Percentiles rank a stretch among this genome's conserved stretches.
Evolutionary conservation across 345 rosid species (phyloP).

Genomic region (Pistacia integerrima): DNA sequence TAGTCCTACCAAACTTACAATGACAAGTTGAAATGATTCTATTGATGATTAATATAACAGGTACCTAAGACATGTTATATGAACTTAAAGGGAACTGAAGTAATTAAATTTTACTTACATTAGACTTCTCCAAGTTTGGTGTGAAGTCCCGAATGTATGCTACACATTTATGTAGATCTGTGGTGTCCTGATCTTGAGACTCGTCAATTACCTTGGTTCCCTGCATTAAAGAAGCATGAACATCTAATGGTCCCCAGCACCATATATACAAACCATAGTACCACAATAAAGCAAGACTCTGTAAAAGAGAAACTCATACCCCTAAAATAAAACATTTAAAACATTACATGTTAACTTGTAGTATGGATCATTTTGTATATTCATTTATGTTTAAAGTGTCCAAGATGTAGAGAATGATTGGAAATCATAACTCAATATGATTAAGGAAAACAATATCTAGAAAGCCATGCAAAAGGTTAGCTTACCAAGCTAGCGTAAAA

Average conservation of each 20-base stretch:
- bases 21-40: neutral
- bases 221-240: slow-evolving; percentile 39
- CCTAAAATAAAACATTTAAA: slow-evolving; percentile 1
- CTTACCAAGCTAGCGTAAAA: slow-evolving; percentile 68
- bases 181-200: slow-evolving; percentile 93
- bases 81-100: neutral
- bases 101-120: slow-evolving; percentile 40
- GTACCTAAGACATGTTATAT: neutral
- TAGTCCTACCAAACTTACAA: neutral
- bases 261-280: neutral
- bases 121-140: slow-evolving; percentile 48
- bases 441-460: neutral
- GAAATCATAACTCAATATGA: neutral
- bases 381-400: neutral
- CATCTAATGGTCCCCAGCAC: slow-evolving; percentile 13
- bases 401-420: neutral
- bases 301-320: neutral
- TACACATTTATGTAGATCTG: slow-evolving; percentile 90
- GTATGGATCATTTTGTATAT: neutral
- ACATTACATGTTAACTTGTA: neutral
- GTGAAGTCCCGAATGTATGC: slow-evolving; percentile 47
- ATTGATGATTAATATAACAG: neutral
- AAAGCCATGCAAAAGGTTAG: neutral
- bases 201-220: slow-evolving; percentile 79
- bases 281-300: neutral